Base-by-base conservation (phyloP, 495 filamentous ascomycete genomes). In the Xylaria longipes region DNA sequence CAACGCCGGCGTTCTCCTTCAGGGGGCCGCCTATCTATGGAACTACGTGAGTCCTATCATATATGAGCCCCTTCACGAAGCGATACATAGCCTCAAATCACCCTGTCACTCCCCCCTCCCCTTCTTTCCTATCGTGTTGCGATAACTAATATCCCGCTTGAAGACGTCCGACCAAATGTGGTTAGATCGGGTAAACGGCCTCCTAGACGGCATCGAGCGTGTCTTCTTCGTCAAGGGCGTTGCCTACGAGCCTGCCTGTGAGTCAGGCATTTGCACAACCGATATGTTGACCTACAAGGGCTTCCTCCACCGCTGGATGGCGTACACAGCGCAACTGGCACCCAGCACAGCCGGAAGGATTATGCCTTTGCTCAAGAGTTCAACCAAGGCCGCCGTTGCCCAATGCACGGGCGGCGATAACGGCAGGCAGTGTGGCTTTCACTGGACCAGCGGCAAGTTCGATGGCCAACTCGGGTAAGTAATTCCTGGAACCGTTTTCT, bases 261-360 rank as follows among this genome's bases (percentile, higher is more conserved):
- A 95, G 77, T 80, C 77, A 75, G 71, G 81, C 82, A 68, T 86
- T 74, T 95, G 93, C 83, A 89, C 92, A 68, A 88, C 89, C 48
- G 93, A 96, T 75, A 92, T 94, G 83, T 86, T 87, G 52, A 92
- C 90, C 48, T 97, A 95, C 89, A 97, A 96, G 81, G 92, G 92
- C 43, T 97, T 94, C 82, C 84, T 95, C 20, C 84, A 92, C 29
- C 92, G 94, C 31, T 97, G 93, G 92, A 87, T 97, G 80, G 89
- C 89, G n/a, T 82, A 84, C 7, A 86, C 88, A 5, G 90, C 91
- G 9, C 88, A 93, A 73, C 77, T 95, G 61, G 93, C 90, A 0
- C 93, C 94, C 3, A 92, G 89, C 78, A 90, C 86, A 2, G 81
- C 81, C 37, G 83, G 84, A 48, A 80, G 76, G 54, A 87, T 97